Percentiles rank a stretch among this genome's conserved stretches.
These are phyloP conservation scores for Brassica cretica DNA, from an alignment of 345 rosid species.

Conservation along the genomic window DNA sequence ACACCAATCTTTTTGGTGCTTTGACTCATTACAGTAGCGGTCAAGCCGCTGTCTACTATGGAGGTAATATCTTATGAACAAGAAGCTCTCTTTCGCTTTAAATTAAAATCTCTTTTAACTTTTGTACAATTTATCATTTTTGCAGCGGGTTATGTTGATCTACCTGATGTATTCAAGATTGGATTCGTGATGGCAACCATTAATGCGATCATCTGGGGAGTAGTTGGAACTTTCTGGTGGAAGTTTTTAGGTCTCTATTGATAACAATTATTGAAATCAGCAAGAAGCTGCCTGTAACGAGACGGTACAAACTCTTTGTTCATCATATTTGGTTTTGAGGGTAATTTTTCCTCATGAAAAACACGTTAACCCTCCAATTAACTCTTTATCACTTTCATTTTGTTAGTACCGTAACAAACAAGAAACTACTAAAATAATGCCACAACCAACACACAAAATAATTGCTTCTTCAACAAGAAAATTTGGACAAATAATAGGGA, in stretches of 20 bases:
- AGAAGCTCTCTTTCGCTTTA: not conserved
- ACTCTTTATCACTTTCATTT: not conserved
- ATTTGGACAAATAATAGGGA: not conserved
- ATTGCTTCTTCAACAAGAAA: not conserved
- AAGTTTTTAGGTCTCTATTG: conserved; percentile 92
- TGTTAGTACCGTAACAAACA: not conserved
- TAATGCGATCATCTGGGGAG: conserved; percentile 81
- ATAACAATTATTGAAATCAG: conserved; percentile 17
- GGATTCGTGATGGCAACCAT: conserved; percentile 78
- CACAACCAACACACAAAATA: not conserved
- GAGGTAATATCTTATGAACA: conserved; percentile 52
- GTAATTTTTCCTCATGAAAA: not conserved
- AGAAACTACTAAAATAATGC: not conserved
- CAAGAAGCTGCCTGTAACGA: conserved; percentile 5
- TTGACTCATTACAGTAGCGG: conserved; percentile 98
- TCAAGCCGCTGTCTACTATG: conserved; percentile 95
- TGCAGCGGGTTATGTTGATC: conserved; percentile 89
- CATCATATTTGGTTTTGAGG: conserved; percentile 21
- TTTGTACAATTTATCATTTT: not conserved
- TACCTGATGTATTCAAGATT: conserved; percentile 81
- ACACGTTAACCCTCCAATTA: not conserved
- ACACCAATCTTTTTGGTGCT: conserved; percentile 92
- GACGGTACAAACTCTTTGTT: conserved; percentile 22
- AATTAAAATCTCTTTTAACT: not conserved
- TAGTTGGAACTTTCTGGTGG: conserved; percentile 92